These are phyloP conservation scores for Plectosphaerella sp. DNA, from an alignment of 2,329 filamentous ascomycete genomes.

Conservation along the genomic window DNA sequence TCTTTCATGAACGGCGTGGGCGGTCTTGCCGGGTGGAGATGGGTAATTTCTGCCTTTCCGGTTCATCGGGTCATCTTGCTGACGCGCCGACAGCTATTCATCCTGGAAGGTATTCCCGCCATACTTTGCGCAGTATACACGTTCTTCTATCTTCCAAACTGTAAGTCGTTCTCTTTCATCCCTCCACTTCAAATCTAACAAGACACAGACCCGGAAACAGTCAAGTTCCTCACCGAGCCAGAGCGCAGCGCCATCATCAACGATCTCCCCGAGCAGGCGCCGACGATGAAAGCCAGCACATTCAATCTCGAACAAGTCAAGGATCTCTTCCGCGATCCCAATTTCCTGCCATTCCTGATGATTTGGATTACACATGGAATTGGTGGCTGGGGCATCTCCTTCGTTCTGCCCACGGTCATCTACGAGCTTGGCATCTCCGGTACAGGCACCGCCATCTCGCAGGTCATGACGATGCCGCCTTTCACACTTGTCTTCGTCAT, in stretches of 20 bases:
- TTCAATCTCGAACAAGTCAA: slow-evolving; percentile 15
- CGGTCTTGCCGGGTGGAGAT: slow-evolving; percentile 19
- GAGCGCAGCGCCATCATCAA: slow-evolving; percentile 13
- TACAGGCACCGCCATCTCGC: slow-evolving; percentile 17
- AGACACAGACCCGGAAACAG: slow-evolving; percentile 16
- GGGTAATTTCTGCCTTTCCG: slow-evolving; percentile 5
- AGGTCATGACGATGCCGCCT: slow-evolving; percentile 22
- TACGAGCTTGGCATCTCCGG: slow-evolving; percentile 19
- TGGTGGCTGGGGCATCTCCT: slow-evolving; percentile 20
- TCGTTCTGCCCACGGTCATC: slow-evolving; percentile 20
- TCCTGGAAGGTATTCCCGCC: slow-evolving; percentile 19
- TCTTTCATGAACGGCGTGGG: slow-evolving; percentile 19
- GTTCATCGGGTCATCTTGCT: background rate
- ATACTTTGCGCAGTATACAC: slow-evolving; percentile 17
- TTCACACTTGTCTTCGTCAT: slow-evolving; percentile 19
- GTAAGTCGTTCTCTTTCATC: slow-evolving; percentile 3
- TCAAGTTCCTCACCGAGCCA: slow-evolving; percentile 13
- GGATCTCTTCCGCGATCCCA: slow-evolving; percentile 14
- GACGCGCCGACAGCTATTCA: slow-evolving; percentile 15
- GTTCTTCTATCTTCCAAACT: slow-evolving; percentile 18
- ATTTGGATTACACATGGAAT: slow-evolving; percentile 22
- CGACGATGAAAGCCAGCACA: slow-evolving; percentile 15
- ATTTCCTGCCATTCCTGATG: slow-evolving; percentile 17
- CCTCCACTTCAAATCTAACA: background rate
- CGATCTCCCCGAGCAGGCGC: slow-evolving; percentile 17